A percentile compares a stretch with the other conserved stretches of the same genome.
phyloP scores from a whole-genome alignment of 257 asterid genomes.

The Perilla frutescens region DNA sequence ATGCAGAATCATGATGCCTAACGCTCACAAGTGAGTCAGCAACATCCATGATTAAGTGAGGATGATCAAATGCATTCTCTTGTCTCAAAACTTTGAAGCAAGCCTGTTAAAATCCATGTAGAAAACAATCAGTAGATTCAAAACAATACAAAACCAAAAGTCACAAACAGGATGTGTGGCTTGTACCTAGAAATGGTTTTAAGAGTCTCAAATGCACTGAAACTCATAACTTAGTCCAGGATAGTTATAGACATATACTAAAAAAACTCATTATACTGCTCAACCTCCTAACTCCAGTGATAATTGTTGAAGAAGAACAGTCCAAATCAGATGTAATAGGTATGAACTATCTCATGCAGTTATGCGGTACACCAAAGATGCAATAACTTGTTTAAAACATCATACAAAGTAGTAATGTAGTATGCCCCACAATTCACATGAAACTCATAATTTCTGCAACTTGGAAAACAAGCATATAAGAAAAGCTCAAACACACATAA shows the following conservation, averaged over 20 bases:
- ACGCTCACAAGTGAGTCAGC: slow-evolving; percentile 69
- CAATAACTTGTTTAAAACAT: background rate
- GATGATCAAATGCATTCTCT: slow-evolving; percentile 49
- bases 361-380: slow-evolving; percentile 5
- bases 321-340: slow-evolving; percentile 6
- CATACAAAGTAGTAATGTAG: background rate
- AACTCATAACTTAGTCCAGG: too few species aligned
- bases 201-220: too few species aligned
- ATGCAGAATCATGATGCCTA: slow-evolving; percentile 59
- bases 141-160: slow-evolving; percentile 27
- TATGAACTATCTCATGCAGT: slow-evolving; percentile 16
- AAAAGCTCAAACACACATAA: background rate
- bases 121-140: slow-evolving; percentile 32
- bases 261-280: background rate
- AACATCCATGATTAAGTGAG: slow-evolving; percentile 57
- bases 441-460: background rate
- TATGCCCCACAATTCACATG: background rate
- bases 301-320: background rate
- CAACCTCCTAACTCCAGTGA: too few species aligned
- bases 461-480: background rate
- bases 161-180: slow-evolving; percentile 10
- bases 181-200: too few species aligned
- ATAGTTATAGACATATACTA: background rate
- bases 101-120: slow-evolving; percentile 49
- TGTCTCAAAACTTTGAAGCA: slow-evolving; percentile 51